Evolutionary conservation across 805 yeast genomes (phyloP).

Genomic region (Pichia nanzhaoensis): DNA sequence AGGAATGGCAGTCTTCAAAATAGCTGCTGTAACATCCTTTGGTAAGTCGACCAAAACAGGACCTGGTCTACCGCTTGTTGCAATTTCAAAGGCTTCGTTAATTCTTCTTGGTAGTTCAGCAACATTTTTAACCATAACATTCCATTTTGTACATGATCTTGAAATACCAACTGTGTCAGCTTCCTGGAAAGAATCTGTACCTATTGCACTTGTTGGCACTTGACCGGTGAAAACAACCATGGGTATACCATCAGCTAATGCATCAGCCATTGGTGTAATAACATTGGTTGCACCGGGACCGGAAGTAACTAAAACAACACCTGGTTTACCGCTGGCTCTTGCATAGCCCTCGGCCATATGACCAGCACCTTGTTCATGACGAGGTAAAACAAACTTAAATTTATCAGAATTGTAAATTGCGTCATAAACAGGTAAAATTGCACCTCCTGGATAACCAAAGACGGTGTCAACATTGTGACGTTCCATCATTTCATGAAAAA

Average conservation of each 20-base stretch:
- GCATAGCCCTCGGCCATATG: slow-evolving; percentile 99
- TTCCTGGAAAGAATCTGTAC: slow-evolving; percentile 99
- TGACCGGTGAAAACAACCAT: slow-evolving; percentile 96
- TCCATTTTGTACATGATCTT: slow-evolving; percentile 97
- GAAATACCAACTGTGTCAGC: slow-evolving; percentile 97
- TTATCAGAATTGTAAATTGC: slow-evolving; percentile 89
- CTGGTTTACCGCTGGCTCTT: slow-evolving; percentile 90
- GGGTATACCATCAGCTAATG: slow-evolving; percentile 95
- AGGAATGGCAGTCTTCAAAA: slow-evolving; percentile 83
- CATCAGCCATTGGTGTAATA: slow-evolving; percentile 98
- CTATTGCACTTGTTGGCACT: slow-evolving; percentile 92
- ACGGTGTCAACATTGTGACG: slow-evolving; percentile 93
- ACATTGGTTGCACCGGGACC: slow-evolving; percentile 99
- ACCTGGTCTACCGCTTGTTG: slow-evolving; percentile 94
- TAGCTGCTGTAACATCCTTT: slow-evolving; percentile 93
- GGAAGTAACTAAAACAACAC: slow-evolving; percentile 96
- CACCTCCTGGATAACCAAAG: slow-evolving; percentile 99
- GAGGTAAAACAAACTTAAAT: slow-evolving; percentile 86
- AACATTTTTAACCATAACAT: slow-evolving; percentile 93
- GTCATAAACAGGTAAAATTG: slow-evolving; percentile 94
- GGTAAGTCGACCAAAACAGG: slow-evolving; percentile 97
- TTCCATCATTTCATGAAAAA: slow-evolving; percentile 97
- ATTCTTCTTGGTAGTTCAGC: slow-evolving; percentile 93
- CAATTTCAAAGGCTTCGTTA: slow-evolving; percentile 97
- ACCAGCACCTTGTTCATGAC: slow-evolving; percentile 99